Conservation (phyloP, 805 yeast genomes). For the Saccharomycopsis vini region DNA sequence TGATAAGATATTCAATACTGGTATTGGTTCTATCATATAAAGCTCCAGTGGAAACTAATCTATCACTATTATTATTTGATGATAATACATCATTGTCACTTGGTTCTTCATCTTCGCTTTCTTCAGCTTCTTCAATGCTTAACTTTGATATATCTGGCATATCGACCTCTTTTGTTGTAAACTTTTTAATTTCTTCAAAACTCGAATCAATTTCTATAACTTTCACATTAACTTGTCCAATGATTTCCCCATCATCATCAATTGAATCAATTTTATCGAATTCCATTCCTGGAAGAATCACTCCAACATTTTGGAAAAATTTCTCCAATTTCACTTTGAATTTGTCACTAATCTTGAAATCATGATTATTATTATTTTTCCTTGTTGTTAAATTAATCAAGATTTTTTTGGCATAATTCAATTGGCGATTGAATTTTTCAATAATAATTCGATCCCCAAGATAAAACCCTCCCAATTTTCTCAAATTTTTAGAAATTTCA, state of each 20-base stretch:
- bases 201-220: slow-evolving; percentile 24
- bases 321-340: slow-evolving; percentile 28
- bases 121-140: slow-evolving; percentile 1
- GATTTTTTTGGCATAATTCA: slow-evolving; percentile 35
- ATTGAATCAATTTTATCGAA: slow-evolving; percentile 24
- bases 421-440: slow-evolving; percentile 38
- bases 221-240: slow-evolving; percentile 23
- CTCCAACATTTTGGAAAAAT: slow-evolving; percentile 44
- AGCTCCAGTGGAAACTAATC: slow-evolving; percentile 38
- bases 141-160: slow-evolving; percentile 30
- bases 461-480: slow-evolving; percentile 34
- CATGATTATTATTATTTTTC: slow-evolving; percentile 7
- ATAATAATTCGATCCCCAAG: slow-evolving; percentile 47
- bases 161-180: too few species aligned
- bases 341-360: slow-evolving; percentile 1
- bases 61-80: slow-evolving; percentile 20
- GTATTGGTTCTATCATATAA: slow-evolving; percentile 34
- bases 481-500: slow-evolving; percentile 38
- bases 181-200: too few species aligned
- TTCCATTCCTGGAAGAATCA: slow-evolving; percentile 49
- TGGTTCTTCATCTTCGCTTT: neutral
- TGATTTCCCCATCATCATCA: slow-evolving; percentile 17
- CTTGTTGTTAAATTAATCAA: slow-evolving; percentile 24
- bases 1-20: slow-evolving; percentile 14
- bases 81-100: neutral